Evolutionary conservation across 352 stramenopile species (phyloP).

Genomic region (Phytophthora vignae): DNA sequence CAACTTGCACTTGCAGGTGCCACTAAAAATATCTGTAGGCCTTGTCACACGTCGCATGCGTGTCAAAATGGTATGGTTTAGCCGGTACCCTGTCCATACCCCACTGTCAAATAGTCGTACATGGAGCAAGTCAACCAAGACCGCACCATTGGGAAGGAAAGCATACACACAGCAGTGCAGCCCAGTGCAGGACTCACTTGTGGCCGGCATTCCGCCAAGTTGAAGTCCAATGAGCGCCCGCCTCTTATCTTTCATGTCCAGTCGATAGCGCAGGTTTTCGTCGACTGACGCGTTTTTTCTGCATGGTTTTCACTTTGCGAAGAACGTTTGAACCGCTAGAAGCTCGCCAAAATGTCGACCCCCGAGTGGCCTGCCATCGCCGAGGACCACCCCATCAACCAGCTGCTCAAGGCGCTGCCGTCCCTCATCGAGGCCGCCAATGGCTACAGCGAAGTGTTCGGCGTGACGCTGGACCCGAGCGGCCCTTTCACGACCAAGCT

Average conservation of each 20-base stretch:
- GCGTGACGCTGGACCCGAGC: conserved; percentile 33
- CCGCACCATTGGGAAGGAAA: not conserved
- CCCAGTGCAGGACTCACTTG: conserved; percentile 4
- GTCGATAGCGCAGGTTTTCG: not conserved
- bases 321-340: conserved; percentile 5
- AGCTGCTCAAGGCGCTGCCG: conserved; percentile 28
- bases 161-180: not conserved
- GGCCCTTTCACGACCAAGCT: conserved; percentile 38
- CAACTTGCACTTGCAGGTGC: not conserved
- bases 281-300: conserved; percentile 1
- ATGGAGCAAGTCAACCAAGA: not conserved
- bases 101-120: not conserved
- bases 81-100: not conserved
- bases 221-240: conserved; percentile 17
- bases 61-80: conserved; percentile 4
- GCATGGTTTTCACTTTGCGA: conserved; percentile 8
- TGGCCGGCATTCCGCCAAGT: conserved; percentile 3
- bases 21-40: conserved; percentile 19
- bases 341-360: conserved; percentile 15
- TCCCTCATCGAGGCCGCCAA: conserved; percentile 25
- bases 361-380: conserved; percentile 28
- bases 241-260: conserved; percentile 11
- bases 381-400: conserved; percentile 33
- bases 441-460: conserved; percentile 38
- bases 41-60: conserved; percentile 20